Conservation (phyloP, 768 basidiomycete genomes). For the Clitopilus hobsonii region DNA sequence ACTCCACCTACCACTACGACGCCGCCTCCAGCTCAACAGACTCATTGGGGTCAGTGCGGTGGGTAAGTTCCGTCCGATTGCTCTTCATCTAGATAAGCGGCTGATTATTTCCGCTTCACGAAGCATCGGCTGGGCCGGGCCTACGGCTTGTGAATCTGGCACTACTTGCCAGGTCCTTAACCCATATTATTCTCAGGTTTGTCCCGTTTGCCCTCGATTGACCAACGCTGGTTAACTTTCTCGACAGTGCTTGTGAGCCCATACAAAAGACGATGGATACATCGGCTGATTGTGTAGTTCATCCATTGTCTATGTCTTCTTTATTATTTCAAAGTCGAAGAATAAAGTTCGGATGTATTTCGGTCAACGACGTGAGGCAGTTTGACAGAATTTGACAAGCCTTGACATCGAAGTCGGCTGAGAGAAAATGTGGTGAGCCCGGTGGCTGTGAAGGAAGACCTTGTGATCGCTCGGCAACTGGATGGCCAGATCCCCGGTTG, state of each 20-base stretch:
- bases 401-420: too few relatives aligned
- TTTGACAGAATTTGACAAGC: too few relatives aligned
- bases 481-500: not conserved
- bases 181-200: conserved; percentile 5
- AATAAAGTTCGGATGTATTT: not conserved
- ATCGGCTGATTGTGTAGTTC: not conserved
- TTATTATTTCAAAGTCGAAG: not conserved
- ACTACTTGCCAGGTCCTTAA: not conserved
- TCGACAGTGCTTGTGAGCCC: not conserved
- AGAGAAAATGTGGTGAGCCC: not conserved
- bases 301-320: not conserved
- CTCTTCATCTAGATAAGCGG: not conserved
- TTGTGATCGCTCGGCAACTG: not conserved
- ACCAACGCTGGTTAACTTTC: too few relatives aligned
- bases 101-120: not conserved
- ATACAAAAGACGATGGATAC: not conserved
- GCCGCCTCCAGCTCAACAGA: conserved; percentile 10
- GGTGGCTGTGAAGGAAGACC: not conserved
- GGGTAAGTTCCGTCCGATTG: conserved; percentile 9
- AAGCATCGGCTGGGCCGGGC: conserved; percentile 3
- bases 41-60: conserved; percentile 18
- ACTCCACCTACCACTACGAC: conserved; percentile 10
- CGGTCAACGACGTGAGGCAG: not conserved
- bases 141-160: conserved; percentile 1
- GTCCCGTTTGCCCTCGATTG: too few relatives aligned